Evolutionary conservation across 352 stramenopile genomes (phyloP).

Genomic region (Lagenidium giganteum): DNA sequence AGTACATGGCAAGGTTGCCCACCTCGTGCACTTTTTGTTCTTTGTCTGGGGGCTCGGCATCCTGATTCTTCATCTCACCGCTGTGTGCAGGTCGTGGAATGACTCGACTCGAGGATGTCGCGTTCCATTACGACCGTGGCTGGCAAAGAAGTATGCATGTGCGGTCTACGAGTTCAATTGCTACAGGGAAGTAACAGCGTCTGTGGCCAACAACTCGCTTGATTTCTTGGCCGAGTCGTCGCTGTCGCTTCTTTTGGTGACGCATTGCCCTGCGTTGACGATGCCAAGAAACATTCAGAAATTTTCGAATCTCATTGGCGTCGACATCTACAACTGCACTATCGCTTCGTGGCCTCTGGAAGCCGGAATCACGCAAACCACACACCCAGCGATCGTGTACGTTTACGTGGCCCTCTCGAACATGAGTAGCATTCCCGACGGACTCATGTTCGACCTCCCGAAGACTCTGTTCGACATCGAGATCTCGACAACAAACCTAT

Average conservation of each 20-base stretch:
- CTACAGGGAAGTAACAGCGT: constrained; percentile 1
- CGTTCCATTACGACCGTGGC: constrained; percentile 1
- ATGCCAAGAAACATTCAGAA: constrained; percentile 18
- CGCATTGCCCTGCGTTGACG: constrained; percentile 24
- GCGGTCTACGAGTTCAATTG: constrained; percentile 8
- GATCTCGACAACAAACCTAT: constrained; percentile 3
- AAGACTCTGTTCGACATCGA: neutral
- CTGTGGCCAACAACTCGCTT: neutral
- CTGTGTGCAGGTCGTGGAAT: no score
- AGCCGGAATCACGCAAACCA: constrained; percentile 12
- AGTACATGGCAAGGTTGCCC: neutral
- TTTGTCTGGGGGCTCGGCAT: neutral
- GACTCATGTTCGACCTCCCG: neutral
- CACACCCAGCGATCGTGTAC: constrained; percentile 6
- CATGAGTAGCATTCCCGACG: constrained; percentile 1
- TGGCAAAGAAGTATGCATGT: constrained; percentile 1
- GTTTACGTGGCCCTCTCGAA: neutral
- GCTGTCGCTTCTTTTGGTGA: constrained; percentile 24
- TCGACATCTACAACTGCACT: constrained; percentile 40
- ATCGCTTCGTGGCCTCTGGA: constrained; percentile 19
- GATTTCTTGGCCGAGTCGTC: constrained; percentile 6
- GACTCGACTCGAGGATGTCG: neutral
- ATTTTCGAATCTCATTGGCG: constrained; percentile 18
- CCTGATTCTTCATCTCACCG: constrained; percentile 2
- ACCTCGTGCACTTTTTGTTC: constrained; percentile 1